Conservation (phyloP, 2,329 filamentous ascomycete species). For the Coniochaeta sp. region DNA sequence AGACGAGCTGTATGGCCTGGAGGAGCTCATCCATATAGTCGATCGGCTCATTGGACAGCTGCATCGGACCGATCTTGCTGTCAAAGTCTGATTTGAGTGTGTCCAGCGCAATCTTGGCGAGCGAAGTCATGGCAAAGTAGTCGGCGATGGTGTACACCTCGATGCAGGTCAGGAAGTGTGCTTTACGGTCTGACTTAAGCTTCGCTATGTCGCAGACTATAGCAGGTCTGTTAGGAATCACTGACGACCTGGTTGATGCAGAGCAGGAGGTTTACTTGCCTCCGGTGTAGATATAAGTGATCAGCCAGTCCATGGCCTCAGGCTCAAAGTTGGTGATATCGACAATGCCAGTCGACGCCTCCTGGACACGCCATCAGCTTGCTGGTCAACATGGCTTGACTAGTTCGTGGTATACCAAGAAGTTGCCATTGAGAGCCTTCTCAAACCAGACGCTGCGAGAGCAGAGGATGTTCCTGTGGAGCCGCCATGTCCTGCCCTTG, state of each 20-base stretch:
- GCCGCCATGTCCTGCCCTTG: constrained; percentile 13
- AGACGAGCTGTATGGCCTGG: constrained; percentile 12
- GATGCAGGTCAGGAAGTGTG: constrained; percentile 11
- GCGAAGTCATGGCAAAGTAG: constrained; percentile 10
- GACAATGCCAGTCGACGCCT: constrained; percentile 12
- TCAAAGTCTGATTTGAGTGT: constrained; percentile 10
- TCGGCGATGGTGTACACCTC: constrained; percentile 13
- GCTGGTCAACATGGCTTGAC: not conserved
- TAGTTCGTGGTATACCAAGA: constrained; percentile 3
- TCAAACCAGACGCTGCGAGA: constrained; percentile 17
- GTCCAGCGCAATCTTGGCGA: constrained; percentile 12
- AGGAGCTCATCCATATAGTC: constrained; percentile 13
- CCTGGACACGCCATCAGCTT: constrained; percentile 2
- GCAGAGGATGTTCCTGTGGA: constrained; percentile 17
- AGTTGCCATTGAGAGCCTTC: constrained; percentile 15
- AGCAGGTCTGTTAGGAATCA: not conserved
- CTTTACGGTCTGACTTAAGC: constrained; percentile 7
- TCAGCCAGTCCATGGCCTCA: constrained; percentile 10
- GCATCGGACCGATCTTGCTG: constrained; percentile 7
- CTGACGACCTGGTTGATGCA: not conserved
- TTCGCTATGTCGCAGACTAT: constrained; percentile 10
- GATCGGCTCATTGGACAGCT: constrained; percentile 7
- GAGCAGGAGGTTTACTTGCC: constrained; percentile 3
- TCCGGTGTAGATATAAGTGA: constrained; percentile 17
- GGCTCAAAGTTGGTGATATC: constrained; percentile 13